These are phyloP conservation scores for Amaranthus palmeri DNA, from an alignment of 148 eudicot species.

Conservation along the genomic window DNA sequence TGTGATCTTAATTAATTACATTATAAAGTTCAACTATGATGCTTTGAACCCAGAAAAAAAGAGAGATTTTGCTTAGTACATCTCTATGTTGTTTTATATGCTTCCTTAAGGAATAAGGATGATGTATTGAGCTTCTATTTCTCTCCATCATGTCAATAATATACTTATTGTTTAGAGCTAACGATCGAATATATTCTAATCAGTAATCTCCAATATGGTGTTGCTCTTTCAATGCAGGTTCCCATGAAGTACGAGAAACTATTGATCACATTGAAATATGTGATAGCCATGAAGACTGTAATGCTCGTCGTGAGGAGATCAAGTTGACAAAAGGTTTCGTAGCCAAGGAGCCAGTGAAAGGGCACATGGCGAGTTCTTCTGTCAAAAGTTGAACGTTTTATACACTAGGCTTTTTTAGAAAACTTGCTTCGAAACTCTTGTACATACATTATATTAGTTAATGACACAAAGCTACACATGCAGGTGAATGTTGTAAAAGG, in stretches of 20 bases:
- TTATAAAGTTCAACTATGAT: too few relatives aligned
- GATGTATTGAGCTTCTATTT: too few relatives aligned
- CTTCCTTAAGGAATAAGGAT: too few relatives aligned
- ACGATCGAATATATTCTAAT: too few relatives aligned
- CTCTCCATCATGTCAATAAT: too few relatives aligned
- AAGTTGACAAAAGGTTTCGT: constrained; percentile 90
- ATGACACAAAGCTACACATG: background rate
- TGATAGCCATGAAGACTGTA: constrained; percentile 73
- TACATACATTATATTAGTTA: background rate
- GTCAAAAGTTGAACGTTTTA: constrained; percentile 17
- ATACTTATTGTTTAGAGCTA: too few relatives aligned
- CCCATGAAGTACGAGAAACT: constrained; percentile 58
- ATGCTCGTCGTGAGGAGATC: constrained; percentile 63
- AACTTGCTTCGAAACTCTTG: background rate
- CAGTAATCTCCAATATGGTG: background rate
- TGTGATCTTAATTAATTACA: too few relatives aligned
- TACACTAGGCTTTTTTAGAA: background rate
- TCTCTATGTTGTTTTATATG: too few relatives aligned
- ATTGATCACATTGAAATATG: constrained; percentile 55
- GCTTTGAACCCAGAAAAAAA: too few relatives aligned
- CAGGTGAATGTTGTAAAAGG: constrained; percentile 97
- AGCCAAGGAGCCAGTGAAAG: constrained; percentile 94
- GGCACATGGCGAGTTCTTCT: constrained; percentile 80
- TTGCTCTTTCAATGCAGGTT: constrained; percentile 41
- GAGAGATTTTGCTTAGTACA: too few relatives aligned